These are phyloP conservation scores for Collybiopsis confluens DNA, from an alignment of 768 basidiomycete species.

Conservation along the genomic window DNA sequence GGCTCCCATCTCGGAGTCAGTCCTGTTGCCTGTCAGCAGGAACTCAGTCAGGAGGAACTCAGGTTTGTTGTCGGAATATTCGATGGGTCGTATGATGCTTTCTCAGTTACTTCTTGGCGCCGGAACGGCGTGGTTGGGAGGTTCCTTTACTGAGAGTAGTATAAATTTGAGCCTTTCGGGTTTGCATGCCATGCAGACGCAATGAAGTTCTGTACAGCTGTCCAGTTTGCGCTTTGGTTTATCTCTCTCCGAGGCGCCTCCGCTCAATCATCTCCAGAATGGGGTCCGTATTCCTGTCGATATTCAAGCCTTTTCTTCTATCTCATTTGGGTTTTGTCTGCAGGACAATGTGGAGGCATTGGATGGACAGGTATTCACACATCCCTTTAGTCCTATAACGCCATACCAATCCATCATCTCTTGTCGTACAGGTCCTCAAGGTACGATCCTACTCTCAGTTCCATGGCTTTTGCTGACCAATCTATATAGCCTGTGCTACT, in stretches of 20 bases:
- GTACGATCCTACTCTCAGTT: background rate
- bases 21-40: background rate
- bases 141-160: too few species aligned
- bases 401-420: too few species aligned
- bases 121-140: too few species aligned
- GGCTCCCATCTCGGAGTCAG: too few species aligned
- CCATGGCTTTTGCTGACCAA: background rate
- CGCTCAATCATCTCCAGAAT: constrained; percentile 1
- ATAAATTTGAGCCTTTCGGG: too few species aligned
- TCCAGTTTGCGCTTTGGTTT: background rate
- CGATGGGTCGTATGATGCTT: background rate
- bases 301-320: background rate
- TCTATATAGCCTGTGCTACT: constrained; percentile 27
- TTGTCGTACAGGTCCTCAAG: too few species aligned
- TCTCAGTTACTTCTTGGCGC: background rate
- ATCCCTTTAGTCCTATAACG: too few species aligned
- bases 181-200: too few species aligned
- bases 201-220: background rate
- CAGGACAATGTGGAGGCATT: constrained; percentile 25
- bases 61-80: constrained; percentile 1
- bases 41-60: background rate
- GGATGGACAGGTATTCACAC: too few species aligned
- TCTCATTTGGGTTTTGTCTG: background rate
- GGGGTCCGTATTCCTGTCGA: background rate
- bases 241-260: background rate